These are phyloP conservation scores for Calcarisporium arbuscula DNA, from an alignment of 2,329 filamentous ascomycete genomes.

Conservation along the genomic window DNA sequence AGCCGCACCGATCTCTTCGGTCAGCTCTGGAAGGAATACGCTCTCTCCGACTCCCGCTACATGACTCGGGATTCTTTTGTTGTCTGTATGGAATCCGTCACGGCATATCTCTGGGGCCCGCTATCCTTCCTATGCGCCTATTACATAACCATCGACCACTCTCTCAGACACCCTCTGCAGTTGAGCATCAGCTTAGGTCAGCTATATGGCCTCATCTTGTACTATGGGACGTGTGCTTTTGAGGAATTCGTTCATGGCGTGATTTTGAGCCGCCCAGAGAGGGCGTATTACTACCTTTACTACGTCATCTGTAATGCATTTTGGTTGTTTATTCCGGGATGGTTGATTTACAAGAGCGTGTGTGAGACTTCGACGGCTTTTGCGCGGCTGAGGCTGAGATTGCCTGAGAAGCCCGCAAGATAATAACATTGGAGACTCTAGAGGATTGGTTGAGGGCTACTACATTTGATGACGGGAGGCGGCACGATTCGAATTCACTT, in stretches of 20 bases:
- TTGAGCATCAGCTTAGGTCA: slow-evolving; percentile 39
- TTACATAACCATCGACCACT: slow-evolving; percentile 35
- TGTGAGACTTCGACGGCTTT: slow-evolving; percentile 19
- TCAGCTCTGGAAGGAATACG: slow-evolving; percentile 54
- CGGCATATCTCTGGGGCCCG: slow-evolving; percentile 47
- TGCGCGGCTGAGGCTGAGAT: too few relatives aligned
- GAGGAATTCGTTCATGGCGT: slow-evolving; percentile 31
- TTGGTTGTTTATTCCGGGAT: slow-evolving; percentile 45
- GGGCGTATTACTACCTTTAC: slow-evolving; percentile 47
- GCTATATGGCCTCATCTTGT: slow-evolving; percentile 47
- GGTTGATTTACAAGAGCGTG: slow-evolving; percentile 23
- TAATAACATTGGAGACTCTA: too few relatives aligned
- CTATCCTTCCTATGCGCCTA: slow-evolving; percentile 41
- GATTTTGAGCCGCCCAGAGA: slow-evolving; percentile 44
- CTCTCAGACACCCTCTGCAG: slow-evolving; percentile 43
- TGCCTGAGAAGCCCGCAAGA: too few relatives aligned
- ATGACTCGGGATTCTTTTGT: slow-evolving; percentile 45
- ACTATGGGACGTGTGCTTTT: slow-evolving; percentile 42
- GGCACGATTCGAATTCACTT: too few relatives aligned
- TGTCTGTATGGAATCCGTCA: slow-evolving; percentile 50
- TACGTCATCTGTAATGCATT: slow-evolving; percentile 46
- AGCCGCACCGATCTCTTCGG: slow-evolving; percentile 37
- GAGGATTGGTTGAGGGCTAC: too few relatives aligned
- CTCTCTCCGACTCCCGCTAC: slow-evolving; percentile 50
- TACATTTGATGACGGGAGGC: too few relatives aligned